phyloP scores from a whole-genome alignment of 495 filamentous ascomycete genomes.

The Aspergillus hancockii region DNA sequence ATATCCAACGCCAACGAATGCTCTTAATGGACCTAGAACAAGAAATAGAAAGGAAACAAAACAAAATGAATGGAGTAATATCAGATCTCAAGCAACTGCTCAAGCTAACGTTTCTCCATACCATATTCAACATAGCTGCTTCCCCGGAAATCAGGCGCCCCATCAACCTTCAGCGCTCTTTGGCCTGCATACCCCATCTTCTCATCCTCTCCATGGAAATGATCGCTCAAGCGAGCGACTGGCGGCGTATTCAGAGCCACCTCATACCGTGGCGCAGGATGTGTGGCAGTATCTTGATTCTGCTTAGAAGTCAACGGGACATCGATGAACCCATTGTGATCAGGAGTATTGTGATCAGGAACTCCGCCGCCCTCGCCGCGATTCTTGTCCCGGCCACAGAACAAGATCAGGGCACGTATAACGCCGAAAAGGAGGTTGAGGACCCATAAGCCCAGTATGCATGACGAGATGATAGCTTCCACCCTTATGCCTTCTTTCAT shows the following conservation, averaged over 20 bases:
- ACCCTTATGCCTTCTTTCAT: slow-evolving; percentile 64
- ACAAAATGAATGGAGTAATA: background rate
- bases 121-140: slow-evolving; percentile 47
- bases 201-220: slow-evolving; percentile 33
- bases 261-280: slow-evolving; percentile 33
- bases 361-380: slow-evolving; percentile 51
- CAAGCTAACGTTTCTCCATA: slow-evolving; percentile 28
- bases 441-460: slow-evolving; percentile 72
- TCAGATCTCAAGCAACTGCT: background rate
- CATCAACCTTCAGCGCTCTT: slow-evolving; percentile 33
- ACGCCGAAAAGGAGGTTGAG: slow-evolving; percentile 74
- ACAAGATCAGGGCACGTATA: slow-evolving; percentile 59
- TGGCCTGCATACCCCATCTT: slow-evolving; percentile 51
- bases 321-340: slow-evolving; percentile 30
- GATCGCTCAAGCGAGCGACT: slow-evolving; percentile 10
- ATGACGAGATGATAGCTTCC: slow-evolving; percentile 75
- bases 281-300: slow-evolving; percentile 11
- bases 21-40: background rate
- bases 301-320: slow-evolving; percentile 35
- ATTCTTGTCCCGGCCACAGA: slow-evolving; percentile 39
- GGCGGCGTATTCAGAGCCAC: slow-evolving; percentile 8
- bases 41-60: slow-evolving; percentile 11
- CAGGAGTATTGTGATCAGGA: slow-evolving; percentile 20
- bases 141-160: slow-evolving; percentile 24
- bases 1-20: background rate